Conservation (phyloP, 2,329 filamentous ascomycete genomes). For the Alternaria brassicicola region DNA sequence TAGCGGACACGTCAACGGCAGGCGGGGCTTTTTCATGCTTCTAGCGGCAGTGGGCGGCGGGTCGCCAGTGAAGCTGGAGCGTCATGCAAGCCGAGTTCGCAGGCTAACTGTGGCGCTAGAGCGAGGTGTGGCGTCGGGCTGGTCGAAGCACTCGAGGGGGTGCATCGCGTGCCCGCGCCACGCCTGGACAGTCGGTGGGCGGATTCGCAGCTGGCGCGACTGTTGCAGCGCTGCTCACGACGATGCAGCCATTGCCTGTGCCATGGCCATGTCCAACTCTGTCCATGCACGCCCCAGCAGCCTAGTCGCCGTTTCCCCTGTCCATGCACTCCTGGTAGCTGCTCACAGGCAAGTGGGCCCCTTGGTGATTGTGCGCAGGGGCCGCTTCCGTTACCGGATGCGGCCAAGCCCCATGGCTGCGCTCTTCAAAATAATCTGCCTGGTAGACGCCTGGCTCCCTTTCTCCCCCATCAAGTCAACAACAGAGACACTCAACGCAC, state of each 20-base stretch:
- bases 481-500: conserved; percentile 34
- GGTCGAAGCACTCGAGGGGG: background rate
- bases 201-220: background rate
- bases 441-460: conserved; percentile 28
- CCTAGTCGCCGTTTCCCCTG: conserved; percentile 14
- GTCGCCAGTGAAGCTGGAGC: conserved; percentile 11
- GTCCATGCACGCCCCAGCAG: background rate
- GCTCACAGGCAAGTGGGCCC: conserved; percentile 26
- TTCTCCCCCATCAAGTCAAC: conserved; percentile 43
- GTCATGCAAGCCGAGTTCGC: background rate
- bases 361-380: conserved; percentile 24
- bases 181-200: too few species aligned
- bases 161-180: background rate
- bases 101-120: conserved; percentile 6
- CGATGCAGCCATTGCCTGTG: background rate
- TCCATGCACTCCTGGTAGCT: conserved; percentile 18
- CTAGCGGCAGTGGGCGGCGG: conserved; percentile 25
- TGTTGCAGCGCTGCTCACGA: background rate
- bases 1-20: conserved; percentile 38
- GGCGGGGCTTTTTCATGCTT: conserved; percentile 27
- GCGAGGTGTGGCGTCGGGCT: conserved; percentile 3
- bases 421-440: conserved; percentile 23
- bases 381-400: conserved; percentile 36
- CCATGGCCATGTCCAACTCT: background rate
- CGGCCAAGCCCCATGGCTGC: conserved; percentile 32